These are phyloP conservation scores for Crucihimalaya himalaica DNA, from an alignment of 345 rosid genomes.

Conservation along the genomic window DNA sequence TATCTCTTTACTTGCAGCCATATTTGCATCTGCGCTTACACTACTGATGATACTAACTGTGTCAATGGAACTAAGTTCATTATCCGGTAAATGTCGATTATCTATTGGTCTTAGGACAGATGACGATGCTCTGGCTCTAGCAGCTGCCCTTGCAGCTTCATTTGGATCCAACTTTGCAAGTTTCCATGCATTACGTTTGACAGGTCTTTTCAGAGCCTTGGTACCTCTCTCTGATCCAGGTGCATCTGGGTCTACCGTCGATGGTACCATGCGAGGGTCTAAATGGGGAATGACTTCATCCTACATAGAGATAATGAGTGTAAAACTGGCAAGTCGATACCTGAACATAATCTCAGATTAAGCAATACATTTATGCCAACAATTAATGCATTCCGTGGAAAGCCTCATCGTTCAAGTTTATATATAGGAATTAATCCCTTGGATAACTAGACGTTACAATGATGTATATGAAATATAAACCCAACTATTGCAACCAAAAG, in stretches of 20 bases:
- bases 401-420: neutral
- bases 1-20: conserved; percentile 51
- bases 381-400: neutral
- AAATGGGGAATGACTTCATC: conserved; percentile 90
- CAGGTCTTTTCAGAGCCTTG: conserved; percentile 62
- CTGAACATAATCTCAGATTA: neutral
- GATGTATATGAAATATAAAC: neutral
- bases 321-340: conserved; percentile 1
- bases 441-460: neutral
- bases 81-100: conserved; percentile 51
- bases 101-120: conserved; percentile 77
- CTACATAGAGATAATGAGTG: conserved; percentile 40
- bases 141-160: conserved; percentile 83
- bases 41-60: conserved; percentile 73
- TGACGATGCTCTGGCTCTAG: conserved; percentile 94
- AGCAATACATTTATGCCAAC: conserved; percentile 1
- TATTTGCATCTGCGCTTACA: conserved; percentile 55
- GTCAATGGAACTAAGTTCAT: conserved; percentile 71
- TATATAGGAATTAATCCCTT: neutral
- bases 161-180: conserved; percentile 81
- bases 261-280: conserved; percentile 87
- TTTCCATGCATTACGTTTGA: conserved; percentile 80
- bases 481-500: neutral
- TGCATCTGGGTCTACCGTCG: conserved; percentile 89
- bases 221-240: conserved; percentile 53